Percentiles rank a stretch among this genome's conserved stretches.
These are phyloP conservation scores for Eimeria brunetti DNA, from an alignment of 169 alveolate genomes.

Conservation along the genomic window DNA sequence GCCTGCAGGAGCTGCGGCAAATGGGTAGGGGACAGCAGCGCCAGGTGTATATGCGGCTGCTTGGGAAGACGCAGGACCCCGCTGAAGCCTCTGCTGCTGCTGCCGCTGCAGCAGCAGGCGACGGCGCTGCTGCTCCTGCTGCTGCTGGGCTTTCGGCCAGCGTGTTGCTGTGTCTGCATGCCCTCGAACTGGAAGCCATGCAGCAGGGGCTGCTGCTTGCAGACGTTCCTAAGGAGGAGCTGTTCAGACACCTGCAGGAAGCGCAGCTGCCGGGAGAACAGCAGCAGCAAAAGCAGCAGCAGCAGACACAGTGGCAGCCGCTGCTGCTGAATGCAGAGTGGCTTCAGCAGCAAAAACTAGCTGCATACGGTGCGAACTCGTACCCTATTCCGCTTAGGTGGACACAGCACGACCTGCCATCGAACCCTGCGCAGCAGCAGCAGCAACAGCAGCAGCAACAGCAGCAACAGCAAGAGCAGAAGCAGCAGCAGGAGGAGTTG, in stretches of 20 bases:
- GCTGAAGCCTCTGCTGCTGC: conserved; percentile 1
- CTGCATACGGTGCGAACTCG: conserved; percentile 71
- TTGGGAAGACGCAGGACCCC: conserved; percentile 20
- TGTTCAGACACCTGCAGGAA: conserved; percentile 59
- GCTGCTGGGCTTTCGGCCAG: conserved; percentile 56
- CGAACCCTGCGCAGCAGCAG: conserved; percentile 36
- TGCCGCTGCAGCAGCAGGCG: not conserved
- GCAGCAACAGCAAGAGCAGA: conserved; percentile 5
- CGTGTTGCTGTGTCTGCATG: conserved; percentile 74
- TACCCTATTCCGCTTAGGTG: conserved; percentile 77
- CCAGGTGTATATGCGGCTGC: conserved; percentile 21
- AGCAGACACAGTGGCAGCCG: conserved; percentile 8
- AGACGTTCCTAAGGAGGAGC: conserved; percentile 49
- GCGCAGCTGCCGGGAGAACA: conserved; percentile 56
- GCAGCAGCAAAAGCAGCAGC: conserved; percentile 26
- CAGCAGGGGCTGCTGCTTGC: conserved; percentile 71
- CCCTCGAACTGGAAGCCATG: conserved; percentile 73
- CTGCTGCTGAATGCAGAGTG: conserved; percentile 68
- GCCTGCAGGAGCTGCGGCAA: conserved; percentile 41
- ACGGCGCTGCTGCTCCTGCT: conserved; percentile 10
- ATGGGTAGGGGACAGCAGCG: conserved; percentile 21
- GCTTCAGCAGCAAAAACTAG: conserved; percentile 59
- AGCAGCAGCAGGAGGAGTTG: conserved; percentile 29
- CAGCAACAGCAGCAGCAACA: conserved; percentile 25
- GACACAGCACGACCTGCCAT: conserved; percentile 4